Base-by-base conservation (phyloP, 768 basidiomycete species). In the Macrocybe gigantea region DNA sequence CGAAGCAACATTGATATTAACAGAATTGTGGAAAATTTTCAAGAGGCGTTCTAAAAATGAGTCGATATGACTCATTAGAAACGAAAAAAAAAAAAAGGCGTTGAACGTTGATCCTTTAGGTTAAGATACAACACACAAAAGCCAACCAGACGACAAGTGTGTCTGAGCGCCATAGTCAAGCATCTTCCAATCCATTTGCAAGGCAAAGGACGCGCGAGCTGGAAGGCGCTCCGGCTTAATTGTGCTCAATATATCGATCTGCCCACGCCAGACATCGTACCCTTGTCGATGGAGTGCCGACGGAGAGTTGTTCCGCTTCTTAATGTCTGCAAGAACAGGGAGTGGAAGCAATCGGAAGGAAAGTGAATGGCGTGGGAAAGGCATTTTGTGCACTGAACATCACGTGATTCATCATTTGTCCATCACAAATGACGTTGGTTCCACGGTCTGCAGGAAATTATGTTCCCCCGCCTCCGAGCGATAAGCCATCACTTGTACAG, bases 171-270 rank as follows among this genome's bases (percentile, higher is more conserved):
- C 84, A 84, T 82, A 86, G 84, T 86, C 84, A 82, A 86, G 82
- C 80, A 71, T 67, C 68, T 72, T 67, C 72, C 71, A 70, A 70
- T 65, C 66, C 71, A 66, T 64, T 22, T 64, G 62, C 60, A 53
- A 45, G 58, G 60, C 61, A 69, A 64, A 61, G 61, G 60, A 53
- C 53, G 64, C 61, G 47, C 50, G 56, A 56, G 66, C 68, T 75
- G 62, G 73, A 67, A 73, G 69, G 68, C 63, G 78, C 82, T 85
- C 83, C 84, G 84, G 84, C 84, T 86, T 86, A 86, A 84, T 83
- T 84, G 83, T 68, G 72, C 75, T 73, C 82, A 39, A 43, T 56
- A 12, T 32, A 36, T 51, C 38, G 35, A 55, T 79, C 70, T 75
- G 50, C 70, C 79, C 69, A 59, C 57, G 46, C 70, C 64, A 66